Evolutionary conservation across 148 eudicot species (phyloP).

Genomic region (Cornus suecica): DNA sequence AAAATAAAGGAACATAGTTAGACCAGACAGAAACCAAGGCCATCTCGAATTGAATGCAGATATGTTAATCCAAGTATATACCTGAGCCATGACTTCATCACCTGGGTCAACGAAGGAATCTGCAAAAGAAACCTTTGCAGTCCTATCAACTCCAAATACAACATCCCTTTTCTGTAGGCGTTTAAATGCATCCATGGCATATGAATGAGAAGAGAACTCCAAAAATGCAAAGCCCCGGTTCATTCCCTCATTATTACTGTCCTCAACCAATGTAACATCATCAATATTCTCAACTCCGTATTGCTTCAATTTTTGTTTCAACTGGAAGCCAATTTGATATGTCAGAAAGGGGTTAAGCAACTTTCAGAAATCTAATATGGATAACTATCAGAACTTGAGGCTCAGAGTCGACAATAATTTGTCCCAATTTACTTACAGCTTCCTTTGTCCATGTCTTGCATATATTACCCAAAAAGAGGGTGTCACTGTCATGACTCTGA

Average conservation of each 20-base stretch:
- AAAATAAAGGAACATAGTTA: background rate
- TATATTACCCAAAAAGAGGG: constrained; percentile 94
- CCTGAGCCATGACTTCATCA: constrained; percentile 99
- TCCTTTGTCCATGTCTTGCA: constrained; percentile 98
- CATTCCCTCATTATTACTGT: constrained; percentile 69
- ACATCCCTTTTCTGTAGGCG: constrained; percentile 90
- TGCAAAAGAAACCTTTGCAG: constrained; percentile 97
- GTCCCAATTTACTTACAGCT: constrained; percentile 73
- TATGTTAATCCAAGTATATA: constrained; percentile 31
- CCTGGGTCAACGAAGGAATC: constrained; percentile 97
- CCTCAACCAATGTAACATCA: constrained; percentile 91
- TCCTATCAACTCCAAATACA: constrained; percentile 84
- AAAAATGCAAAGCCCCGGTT: constrained; percentile 96
- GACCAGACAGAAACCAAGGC: constrained; percentile 6
- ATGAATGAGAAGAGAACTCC: constrained; percentile 90
- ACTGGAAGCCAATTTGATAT: constrained; percentile 64
- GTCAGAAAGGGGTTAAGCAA: constrained; percentile 33
- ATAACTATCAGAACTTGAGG: constrained; percentile 6
- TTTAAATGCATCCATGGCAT: constrained; percentile 98
- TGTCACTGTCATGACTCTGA: constrained; percentile 96
- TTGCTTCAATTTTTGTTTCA: constrained; percentile 78
- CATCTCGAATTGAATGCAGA: constrained; percentile 7
- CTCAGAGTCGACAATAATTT: constrained; percentile 26
- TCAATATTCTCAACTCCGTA: constrained; percentile 84
- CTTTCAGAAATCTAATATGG: constrained; percentile 31